Conservation (phyloP, 306 rosid species). For the Calophaca sinica region DNA sequence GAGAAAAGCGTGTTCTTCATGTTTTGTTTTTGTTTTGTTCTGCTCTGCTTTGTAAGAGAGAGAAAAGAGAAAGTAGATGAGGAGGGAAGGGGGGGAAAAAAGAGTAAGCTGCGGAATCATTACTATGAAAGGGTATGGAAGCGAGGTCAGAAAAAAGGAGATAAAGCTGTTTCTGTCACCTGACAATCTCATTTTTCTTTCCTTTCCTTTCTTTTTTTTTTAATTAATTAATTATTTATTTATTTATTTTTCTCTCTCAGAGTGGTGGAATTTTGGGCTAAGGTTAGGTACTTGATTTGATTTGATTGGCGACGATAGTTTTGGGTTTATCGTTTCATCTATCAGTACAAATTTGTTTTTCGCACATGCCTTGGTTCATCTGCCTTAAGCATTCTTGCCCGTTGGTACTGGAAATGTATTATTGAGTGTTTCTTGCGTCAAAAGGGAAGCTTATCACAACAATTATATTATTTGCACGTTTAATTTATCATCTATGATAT, state of each 20-base stretch:
- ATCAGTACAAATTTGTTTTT: neutral
- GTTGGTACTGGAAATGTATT: too few species aligned
- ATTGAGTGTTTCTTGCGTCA: too few species aligned
- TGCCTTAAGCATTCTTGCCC: too few species aligned
- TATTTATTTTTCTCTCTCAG: neutral
- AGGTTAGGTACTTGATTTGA: constrained; percentile 48
- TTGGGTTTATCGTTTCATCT: neutral
- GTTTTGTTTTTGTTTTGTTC: constrained; percentile 39
- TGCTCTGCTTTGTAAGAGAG: constrained; percentile 13
- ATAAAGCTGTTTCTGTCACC: constrained; percentile 68
- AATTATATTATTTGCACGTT: too few species aligned
- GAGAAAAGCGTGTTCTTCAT: constrained; percentile 20
- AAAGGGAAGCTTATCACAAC: too few species aligned
- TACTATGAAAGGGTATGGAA: constrained; percentile 68
- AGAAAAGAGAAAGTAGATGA: constrained; percentile 4
- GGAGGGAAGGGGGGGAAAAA: neutral
- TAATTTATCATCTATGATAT: too few species aligned
- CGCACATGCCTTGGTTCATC: constrained; percentile 5
- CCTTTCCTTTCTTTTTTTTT: neutral
- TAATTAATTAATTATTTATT: too few species aligned
- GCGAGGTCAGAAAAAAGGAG: constrained; percentile 69
- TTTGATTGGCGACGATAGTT: constrained; percentile 33
- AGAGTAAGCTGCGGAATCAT: constrained; percentile 59
- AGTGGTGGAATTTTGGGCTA: constrained; percentile 28
- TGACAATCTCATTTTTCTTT: constrained; percentile 50